Evolutionary conservation across 2,329 filamentous ascomycete species (phyloP), one percentile per base, ranked within the genome.

Genomic region (Cladorrhinum sp.): DNA sequence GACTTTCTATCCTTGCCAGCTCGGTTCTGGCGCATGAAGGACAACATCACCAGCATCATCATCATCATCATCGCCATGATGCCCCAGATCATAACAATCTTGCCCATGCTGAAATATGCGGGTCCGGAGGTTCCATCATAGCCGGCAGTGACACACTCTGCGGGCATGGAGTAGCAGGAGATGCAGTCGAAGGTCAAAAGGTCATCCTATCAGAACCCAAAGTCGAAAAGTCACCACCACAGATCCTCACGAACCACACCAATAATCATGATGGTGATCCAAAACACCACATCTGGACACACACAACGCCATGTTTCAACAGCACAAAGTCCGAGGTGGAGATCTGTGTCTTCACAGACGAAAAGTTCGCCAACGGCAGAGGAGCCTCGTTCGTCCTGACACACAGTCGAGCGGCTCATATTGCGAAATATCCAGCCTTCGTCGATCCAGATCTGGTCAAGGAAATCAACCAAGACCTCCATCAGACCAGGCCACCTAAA

Each of bases 301-400:
- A 67, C 49, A 59, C 65, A 12, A 51, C 62, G 5, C 71, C 71
- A 4, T 74, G 72, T 58, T 66, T 68, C 59, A 57, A 61, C 23
- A 68, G 68, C 58, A 54, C 53, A 29, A 64, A 62, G 1, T 57
- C 67, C 9, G 41, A 58, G 2, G 25, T 61, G 3, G 50, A 63
- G 27, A 72, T 70, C 64, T 78, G 76, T 66, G 70, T 75, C 60
- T 79, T 73, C 64, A 65, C 72, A 16, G 71, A 71, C 60, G 55
- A 65, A 2, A 60, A 60, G 12, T 77, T 78, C 57, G 76, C 74
- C 41, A 63, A 67, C 16, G 71, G 70, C 27, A 67, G 74, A 13
- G 77, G 77, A 55, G 73, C 78, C 52, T 72, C 74, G 22, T 64
- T 79, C 55, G 54, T 79, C 29, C 78, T 75, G 50, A 72, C 71